phyloP scores from a whole-genome alignment of 495 filamentous ascomycete genomes.

The Xanthoparmelia taractica region DNA sequence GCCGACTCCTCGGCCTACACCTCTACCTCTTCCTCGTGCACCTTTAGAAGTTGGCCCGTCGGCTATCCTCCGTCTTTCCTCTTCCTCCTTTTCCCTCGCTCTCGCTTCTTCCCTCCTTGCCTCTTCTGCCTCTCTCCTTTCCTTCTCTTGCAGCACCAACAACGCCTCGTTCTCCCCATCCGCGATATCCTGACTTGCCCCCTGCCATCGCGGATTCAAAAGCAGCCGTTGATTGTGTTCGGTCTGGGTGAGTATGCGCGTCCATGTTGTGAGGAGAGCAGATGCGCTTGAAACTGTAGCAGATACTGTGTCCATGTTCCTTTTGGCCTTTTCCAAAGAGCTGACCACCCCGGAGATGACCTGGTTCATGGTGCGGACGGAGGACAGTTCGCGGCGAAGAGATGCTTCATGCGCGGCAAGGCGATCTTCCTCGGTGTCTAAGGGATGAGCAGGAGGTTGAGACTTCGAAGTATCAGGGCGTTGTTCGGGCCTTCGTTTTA shows the following conservation, averaged over 20 bases:
- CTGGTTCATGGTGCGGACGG: slow-evolving; percentile 74
- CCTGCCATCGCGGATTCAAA: slow-evolving; percentile 82
- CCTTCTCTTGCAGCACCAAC: slow-evolving; percentile 61
- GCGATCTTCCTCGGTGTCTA: slow-evolving; percentile 48
- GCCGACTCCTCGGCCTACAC: slow-evolving; percentile 39
- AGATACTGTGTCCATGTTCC: slow-evolving; percentile 92
- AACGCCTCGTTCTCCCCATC: slow-evolving; percentile 73
- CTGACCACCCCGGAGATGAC: slow-evolving; percentile 77
- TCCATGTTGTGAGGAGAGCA: slow-evolving; percentile 92
- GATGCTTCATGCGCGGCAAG: slow-evolving; percentile 55
- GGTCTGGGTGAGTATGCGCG: slow-evolving; percentile 87
- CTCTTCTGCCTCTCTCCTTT: slow-evolving; percentile 65
- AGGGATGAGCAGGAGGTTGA: neutral
- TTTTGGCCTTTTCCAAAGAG: slow-evolving; percentile 70
- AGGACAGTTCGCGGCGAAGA: slow-evolving; percentile 69
- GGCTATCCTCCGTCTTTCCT: slow-evolving; percentile 47
- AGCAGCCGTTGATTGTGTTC: slow-evolving; percentile 94
- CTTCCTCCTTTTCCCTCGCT: slow-evolving; percentile 62
- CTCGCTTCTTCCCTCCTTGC: slow-evolving; percentile 67
- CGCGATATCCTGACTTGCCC: slow-evolving; percentile 71
- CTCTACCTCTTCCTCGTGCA: slow-evolving; percentile 39
- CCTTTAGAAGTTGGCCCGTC: slow-evolving; percentile 40
- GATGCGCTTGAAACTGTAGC: slow-evolving; percentile 81
- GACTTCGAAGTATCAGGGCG: slow-evolving; percentile 24
- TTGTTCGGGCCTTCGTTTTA: slow-evolving; percentile 30